Base-by-base conservation (phyloP, 345 rosid species). In the Capsella bursapastoris region DNA sequence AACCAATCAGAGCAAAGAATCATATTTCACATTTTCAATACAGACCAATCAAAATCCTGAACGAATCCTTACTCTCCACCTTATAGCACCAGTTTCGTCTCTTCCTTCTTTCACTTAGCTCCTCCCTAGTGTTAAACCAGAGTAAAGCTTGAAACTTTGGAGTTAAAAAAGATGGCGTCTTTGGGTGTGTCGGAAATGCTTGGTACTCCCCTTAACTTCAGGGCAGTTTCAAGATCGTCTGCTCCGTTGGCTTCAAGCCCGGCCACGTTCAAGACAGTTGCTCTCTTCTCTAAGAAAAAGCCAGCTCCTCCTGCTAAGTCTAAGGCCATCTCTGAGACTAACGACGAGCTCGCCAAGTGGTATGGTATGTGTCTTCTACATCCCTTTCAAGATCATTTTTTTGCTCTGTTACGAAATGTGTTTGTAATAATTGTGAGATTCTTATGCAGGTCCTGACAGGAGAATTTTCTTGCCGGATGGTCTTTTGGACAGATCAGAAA, bases 331-430 rank as follows among this genome's bases (percentile, higher is more conserved):
- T 57, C 97, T 44, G 80, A 88, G 0, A 51, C 75, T 34, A 38
- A 68, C 37, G 98, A 91, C 1, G 98, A 94, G 83, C 97, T 91
- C 75, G 86, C 96, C 86, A 94, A 94, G 96, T 90, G 98, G 98
- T 91, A 94, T 41, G 97, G 98, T 93, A 83, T 72, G 98, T 82
- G 15, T 13, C 51, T 70, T 59, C 45, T 61, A 4, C 35, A 22
- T 25, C 32, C 11, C 60, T 35, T 41, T 68, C 13, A 25, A 3
- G 7, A 29, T n/a, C 22, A 14, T 7, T 3, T 38, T 3, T 5
- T 3, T 22, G 32, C 43, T 40, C 8, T 50, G 27, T 16, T 68
- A 22, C 62, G 60, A 37, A 77, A 64, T 27, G 55, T 68, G 40
- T 43, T 7, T 79, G 55, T 7, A 6, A 22, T 9, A 41, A 62